phyloP scores from a whole-genome alignment of 2,329 filamentous ascomycete genomes.

The Penicillium sp. region DNA sequence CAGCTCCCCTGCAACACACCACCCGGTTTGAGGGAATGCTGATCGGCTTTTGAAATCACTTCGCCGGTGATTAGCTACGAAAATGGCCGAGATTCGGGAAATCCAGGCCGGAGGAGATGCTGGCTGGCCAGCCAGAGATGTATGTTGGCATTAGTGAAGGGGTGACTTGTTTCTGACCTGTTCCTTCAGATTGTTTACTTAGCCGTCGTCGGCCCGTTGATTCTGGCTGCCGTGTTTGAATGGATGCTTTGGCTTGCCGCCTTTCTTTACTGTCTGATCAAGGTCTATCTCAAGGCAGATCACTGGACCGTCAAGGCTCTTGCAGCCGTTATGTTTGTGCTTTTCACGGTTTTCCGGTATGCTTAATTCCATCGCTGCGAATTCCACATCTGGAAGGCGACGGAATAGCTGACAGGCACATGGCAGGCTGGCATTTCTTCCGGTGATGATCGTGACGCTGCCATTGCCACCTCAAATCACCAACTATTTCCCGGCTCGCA shows the following conservation, averaged over 20 bases:
- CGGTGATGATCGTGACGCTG: conserved; percentile 91
- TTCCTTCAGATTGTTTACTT: conserved; percentile 76
- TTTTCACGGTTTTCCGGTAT: conserved; percentile 78
- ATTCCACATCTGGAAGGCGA: not conserved
- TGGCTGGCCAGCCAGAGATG: conserved; percentile 22
- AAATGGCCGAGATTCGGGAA: conserved; percentile 2
- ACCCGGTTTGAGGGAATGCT: not conserved
- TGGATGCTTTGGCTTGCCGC: conserved; percentile 96
- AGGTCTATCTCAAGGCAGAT: conserved; percentile 87
- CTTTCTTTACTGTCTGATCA: conserved; percentile 86
- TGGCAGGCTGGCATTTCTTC: conserved; percentile 78
- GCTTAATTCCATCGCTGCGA: conserved; percentile 20
- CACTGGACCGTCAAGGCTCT: conserved; percentile 80
- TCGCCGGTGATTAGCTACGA: not conserved
- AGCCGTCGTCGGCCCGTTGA: conserved; percentile 75
- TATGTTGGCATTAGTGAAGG: not conserved
- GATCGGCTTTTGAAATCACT: not conserved
- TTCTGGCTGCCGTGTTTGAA: conserved; percentile 83
- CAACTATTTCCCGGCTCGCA: conserved; percentile 68
- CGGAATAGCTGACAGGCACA: conserved; percentile 6
- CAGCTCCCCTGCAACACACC: not conserved
- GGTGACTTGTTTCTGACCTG: conserved; percentile 5
- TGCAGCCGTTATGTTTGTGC: conserved; percentile 71
- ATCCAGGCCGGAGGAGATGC: not conserved
- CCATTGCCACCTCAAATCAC: conserved; percentile 76